A percentile compares a stretch with the other conserved stretches of the same genome.
Evolutionary conservation across 257 asterid genomes (phyloP).

Genomic region (Cynanchum wilfordii): DNA sequence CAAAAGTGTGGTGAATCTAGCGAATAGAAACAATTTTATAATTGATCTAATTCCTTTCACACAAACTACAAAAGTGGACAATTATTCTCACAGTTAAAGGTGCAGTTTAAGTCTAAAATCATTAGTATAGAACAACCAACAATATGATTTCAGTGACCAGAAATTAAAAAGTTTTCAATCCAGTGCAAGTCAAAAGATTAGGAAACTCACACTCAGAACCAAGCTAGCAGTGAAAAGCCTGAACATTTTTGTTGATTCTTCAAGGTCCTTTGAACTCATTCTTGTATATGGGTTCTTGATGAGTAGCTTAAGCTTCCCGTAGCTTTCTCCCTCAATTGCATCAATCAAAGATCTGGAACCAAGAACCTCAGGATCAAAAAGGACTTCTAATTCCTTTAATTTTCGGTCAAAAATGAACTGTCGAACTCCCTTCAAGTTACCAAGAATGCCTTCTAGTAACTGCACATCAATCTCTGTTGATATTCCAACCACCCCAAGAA

Average conservation of each 20-base stretch:
- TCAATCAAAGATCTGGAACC: slow-evolving; percentile 81
- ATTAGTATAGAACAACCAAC: not conserved
- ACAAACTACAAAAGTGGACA: not conserved
- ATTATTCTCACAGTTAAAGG: not conserved
- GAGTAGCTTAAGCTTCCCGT: slow-evolving; percentile 57
- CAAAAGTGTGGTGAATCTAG: not conserved
- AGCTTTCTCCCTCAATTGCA: slow-evolving; percentile 60
- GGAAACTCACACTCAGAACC: slow-evolving; percentile 72
- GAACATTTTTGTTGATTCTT: slow-evolving; percentile 85
- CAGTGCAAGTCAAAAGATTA: not conserved
- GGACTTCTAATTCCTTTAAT: slow-evolving; percentile 60
- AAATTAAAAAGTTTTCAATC: not conserved
- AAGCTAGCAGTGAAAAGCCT: slow-evolving; percentile 79
- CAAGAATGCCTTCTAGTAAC: slow-evolving; percentile 61
- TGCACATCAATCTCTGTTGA: slow-evolving; percentile 61
- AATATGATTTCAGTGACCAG: not conserved
- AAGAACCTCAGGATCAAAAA: slow-evolving; percentile 88
- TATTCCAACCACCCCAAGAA: slow-evolving; percentile 62
- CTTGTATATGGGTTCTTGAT: slow-evolving; percentile 83
- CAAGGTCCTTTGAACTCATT: slow-evolving; percentile 81
- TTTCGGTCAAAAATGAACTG: slow-evolving; percentile 50
- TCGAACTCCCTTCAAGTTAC: slow-evolving; percentile 68
- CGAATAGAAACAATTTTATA: not conserved
- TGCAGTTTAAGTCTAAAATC: not conserved
- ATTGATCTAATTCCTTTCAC: not conserved